Base-by-base conservation (phyloP, 2,329 filamentous ascomycete genomes). In the Scytalidium sp. region DNA sequence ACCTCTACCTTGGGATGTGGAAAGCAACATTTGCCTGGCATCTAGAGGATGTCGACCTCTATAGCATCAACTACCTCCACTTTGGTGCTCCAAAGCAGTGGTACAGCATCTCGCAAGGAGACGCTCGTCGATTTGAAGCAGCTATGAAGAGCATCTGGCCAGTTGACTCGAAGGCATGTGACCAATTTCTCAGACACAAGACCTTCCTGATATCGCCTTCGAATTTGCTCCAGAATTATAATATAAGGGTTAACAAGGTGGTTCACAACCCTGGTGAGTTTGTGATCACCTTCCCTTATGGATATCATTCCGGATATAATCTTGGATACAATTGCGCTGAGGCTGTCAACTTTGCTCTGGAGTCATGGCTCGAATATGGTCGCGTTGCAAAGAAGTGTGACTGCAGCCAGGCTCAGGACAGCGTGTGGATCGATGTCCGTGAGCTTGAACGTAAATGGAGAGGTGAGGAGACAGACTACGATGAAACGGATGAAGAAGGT, bases 21-120 rank as follows among this genome's bases (percentile, higher is more conserved):
- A 97, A 97, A 70, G 93, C 94, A 11, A 97, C 94, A 0, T 99
- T 99, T 67, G 94, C 94, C 8, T 99, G 94, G 94, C 94, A 99
- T 79, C 74, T 99, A 47, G 94, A 99, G 67, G 94, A 99, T 66
- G 93, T 99, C 40, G 94, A 99, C 72, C 81, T 99, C 3, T 99
- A 99, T 82, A 97, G 92, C 67, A 99, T 99, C 78, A 99, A 99
- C 73, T 99, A 97, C 68, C 91, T 99, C 52, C 94, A 99, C 65
- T 99, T 99, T 67, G 94, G 94, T 48, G 94, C 94, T 1, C 94
- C 94, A 0, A 99, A 99, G 71, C 94, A 99, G 68, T 99, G 94
- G 94, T 99, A 99, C 72, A 97, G 92, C 69, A 97, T 99, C 57
- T 96, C 93, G 1, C 95, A 97, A 67, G 88, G 89, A 57, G 94